These are phyloP conservation scores for Letharia lupina DNA, from an alignment of 495 filamentous ascomycete species.

Conservation along the genomic window DNA sequence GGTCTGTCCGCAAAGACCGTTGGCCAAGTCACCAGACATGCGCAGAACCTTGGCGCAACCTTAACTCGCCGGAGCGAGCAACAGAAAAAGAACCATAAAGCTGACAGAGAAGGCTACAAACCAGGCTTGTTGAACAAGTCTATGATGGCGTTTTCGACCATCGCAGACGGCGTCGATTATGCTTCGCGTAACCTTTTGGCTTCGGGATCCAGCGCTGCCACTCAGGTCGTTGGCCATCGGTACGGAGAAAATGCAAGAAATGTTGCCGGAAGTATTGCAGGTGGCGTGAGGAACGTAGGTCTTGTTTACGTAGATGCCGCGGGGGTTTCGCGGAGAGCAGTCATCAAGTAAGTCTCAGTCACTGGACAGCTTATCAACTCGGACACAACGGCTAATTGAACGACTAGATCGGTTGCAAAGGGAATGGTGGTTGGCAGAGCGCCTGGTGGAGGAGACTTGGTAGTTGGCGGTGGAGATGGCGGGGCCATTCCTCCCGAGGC, in stretches of 20 bases:
- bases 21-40: conserved; percentile 67
- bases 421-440: conserved; percentile 73
- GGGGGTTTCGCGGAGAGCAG: conserved; percentile 77
- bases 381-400: conserved; percentile 6
- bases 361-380: background rate
- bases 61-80: conserved; percentile 56
- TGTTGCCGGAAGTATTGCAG: conserved; percentile 62
- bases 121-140: conserved; percentile 90
- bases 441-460: conserved; percentile 69
- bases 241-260: conserved; percentile 79
- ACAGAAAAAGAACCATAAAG: conserved; percentile 44
- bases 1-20: conserved; percentile 76
- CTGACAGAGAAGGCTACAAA: conserved; percentile 67
- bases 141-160: conserved; percentile 90
- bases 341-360: conserved; percentile 56
- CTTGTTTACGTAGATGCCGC: conserved; percentile 97
- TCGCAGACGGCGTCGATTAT: conserved; percentile 88
- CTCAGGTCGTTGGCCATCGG: conserved; percentile 69
- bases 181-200: conserved; percentile 66
- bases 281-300: conserved; percentile 89
- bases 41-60: conserved; percentile 79
- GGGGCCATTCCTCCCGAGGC: conserved; percentile 41
- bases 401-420: conserved; percentile 61
- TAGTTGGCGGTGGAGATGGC: conserved; percentile 77
- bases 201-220: conserved; percentile 65